phyloP scores from a whole-genome alignment of 139 green algal species.

The Asterochloris erici region DNA sequence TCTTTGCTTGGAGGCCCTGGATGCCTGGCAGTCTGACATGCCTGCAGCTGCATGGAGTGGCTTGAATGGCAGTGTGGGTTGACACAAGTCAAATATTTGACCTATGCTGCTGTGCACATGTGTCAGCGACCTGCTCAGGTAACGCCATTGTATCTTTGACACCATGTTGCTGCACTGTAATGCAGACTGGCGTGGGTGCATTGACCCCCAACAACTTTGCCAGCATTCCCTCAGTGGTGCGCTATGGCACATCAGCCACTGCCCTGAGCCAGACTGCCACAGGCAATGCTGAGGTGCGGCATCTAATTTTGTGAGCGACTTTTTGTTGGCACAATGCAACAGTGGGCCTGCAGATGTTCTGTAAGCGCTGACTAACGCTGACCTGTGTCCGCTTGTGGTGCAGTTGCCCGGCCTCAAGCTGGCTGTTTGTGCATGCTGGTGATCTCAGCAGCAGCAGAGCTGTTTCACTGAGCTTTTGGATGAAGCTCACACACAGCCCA shows the following conservation, averaged over 20 bases:
- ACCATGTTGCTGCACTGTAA: not conserved
- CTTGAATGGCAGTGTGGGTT: not conserved
- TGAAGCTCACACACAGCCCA: not conserved
- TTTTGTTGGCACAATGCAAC: not conserved
- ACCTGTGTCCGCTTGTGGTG: not conserved
- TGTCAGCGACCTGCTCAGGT: not conserved
- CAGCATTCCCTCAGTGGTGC: not conserved
- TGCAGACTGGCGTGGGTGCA: slow-evolving; percentile 3
- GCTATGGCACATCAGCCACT: slow-evolving; percentile 6
- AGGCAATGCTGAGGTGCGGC: not conserved
- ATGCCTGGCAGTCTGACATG: not conserved
- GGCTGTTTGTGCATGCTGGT: too few relatives aligned
- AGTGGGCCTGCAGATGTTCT: not conserved
- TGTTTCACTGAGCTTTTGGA: too few relatives aligned
- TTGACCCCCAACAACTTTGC: not conserved
- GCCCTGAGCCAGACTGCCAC: slow-evolving; percentile 3
- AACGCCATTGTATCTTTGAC: not conserved
- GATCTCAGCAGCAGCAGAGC: too few relatives aligned
- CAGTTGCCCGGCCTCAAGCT: not conserved
- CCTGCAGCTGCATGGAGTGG: not conserved
- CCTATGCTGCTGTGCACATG: not conserved
- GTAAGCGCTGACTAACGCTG: too few relatives aligned
- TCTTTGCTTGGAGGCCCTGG: not conserved
- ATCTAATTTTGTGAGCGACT: not conserved
- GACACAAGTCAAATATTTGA: not conserved